These are phyloP conservation scores for Begonia masoniana DNA, from an alignment of 306 rosid genomes.

Conservation along the genomic window DNA sequence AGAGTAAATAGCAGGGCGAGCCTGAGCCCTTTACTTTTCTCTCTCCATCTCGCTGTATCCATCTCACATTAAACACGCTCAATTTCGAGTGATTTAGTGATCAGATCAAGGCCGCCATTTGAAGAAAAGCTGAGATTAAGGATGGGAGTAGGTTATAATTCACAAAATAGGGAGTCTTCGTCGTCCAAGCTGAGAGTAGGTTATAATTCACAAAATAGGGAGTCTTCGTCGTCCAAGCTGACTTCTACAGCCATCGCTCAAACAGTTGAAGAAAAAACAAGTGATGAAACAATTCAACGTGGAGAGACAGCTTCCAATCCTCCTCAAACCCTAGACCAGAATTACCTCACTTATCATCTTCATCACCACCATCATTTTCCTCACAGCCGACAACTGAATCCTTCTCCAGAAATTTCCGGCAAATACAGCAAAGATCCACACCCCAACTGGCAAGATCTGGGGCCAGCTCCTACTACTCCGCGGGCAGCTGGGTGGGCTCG, in stretches of 20 bases:
- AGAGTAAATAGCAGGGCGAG: constrained; percentile 5
- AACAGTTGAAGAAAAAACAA: constrained; percentile 19
- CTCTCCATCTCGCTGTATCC: background rate
- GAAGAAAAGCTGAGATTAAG: constrained; percentile 4
- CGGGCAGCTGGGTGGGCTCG: too few species aligned
- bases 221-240: constrained; percentile 10
- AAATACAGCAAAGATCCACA: constrained; percentile 35
- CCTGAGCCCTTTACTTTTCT: background rate
- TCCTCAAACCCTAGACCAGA: constrained; percentile 25
- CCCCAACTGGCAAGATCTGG: constrained; percentile 20
- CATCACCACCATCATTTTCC: constrained; percentile 2
- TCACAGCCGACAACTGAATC: background rate
- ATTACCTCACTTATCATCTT: background rate
- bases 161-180: too few species aligned
- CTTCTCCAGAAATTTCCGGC: too few species aligned
- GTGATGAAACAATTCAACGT: constrained; percentile 19
- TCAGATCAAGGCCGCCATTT: constrained; percentile 3
- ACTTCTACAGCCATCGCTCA: constrained; percentile 23
- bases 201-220: constrained; percentile 6
- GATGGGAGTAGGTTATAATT: constrained; percentile 6
- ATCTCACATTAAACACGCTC: constrained; percentile 19
- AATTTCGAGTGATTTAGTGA: constrained; percentile 15
- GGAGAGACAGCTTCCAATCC: constrained; percentile 17
- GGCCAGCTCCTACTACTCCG: constrained; percentile 20
- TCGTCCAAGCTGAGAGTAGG: too few species aligned